Conservation (phyloP, 495 filamentous ascomycete genomes). For the Aspergillus ostianus region DNA sequence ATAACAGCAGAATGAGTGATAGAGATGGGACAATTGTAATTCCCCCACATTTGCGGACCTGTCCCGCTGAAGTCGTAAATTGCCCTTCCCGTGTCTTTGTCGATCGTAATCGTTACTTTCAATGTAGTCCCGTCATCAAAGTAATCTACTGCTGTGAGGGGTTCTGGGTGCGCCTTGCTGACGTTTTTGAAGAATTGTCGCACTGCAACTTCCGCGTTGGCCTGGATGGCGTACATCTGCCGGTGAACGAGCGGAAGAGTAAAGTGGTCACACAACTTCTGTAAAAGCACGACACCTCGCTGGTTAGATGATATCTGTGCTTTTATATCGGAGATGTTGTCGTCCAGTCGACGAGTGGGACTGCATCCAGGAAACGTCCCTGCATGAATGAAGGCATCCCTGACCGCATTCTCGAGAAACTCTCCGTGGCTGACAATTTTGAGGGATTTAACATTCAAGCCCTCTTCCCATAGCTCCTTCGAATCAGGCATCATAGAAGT, state of each 20-base stretch:
- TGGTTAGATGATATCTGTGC: conserved; percentile 97
- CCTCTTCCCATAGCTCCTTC: conserved; percentile 89
- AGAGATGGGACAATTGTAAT: conserved; percentile 92
- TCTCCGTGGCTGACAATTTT: conserved; percentile 88
- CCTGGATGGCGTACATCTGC: conserved; percentile 94
- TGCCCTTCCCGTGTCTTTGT: conserved; percentile 79
- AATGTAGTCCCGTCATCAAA: conserved; percentile 98
- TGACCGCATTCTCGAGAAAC: conserved; percentile 85
- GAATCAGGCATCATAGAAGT: conserved; percentile 97
- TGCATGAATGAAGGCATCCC: conserved; percentile 75
- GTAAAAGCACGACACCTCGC: conserved; percentile 90
- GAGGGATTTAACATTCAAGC: conserved; percentile 88
- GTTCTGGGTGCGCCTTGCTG: conserved; percentile 68
- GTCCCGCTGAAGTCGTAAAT: conserved; percentile 86
- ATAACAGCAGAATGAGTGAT: conserved; percentile 96
- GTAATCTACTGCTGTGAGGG: conserved; percentile 82
- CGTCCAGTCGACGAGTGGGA: conserved; percentile 83
- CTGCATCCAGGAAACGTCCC: conserved; percentile 83
- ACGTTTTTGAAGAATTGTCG: conserved; percentile 77
- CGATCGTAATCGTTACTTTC: conserved; percentile 77
- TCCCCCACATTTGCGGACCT: conserved; percentile 89
- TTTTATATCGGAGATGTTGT: conserved; percentile 95
- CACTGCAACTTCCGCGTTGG: conserved; percentile 87
- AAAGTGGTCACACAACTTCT: conserved; percentile 81
- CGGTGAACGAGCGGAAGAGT: conserved; percentile 87